Base-by-base conservation (phyloP, 768 basidiomycete species). In the Coprinopsis sp. region DNA sequence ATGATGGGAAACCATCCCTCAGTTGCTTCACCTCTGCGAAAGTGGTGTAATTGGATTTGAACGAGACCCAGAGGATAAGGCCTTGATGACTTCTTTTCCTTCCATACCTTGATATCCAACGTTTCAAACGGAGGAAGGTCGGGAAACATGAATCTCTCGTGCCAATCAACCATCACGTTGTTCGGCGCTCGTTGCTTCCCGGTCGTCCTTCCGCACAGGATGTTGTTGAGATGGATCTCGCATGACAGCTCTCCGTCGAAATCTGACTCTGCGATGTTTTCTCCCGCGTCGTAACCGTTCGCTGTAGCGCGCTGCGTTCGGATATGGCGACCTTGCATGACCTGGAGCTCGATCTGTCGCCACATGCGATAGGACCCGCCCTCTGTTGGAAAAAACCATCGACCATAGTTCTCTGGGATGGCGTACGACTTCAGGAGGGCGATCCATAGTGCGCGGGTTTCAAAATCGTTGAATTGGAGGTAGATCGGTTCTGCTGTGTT, bases 1-100 rank as follows among this genome's bases (percentile, higher is more conserved):
- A 86, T 66, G 2, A 91, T 78, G 12, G 89, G 85, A 63, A 82
- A 92, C 87, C 87, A 93, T 12, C 91, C 91, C 59, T 93, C 90
- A 4, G 88, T 73, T 3, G 67, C 61, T 54, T 90, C 86, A 14
- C 82, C 79, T 21, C 90, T 73, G 19, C 83, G 77, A 56, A 92
- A 87, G 56, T 85, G 87, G 7, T 65, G 65, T 19, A 92, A 70
- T 1, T 81, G 68, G 43, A 94, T 79, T 19, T 72, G 72, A 18
- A 83, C 74, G 22, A 70, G 74, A 19, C 91, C 91, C 30, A 89
- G 56, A 16, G 73, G 57, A 3, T 62, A 52, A 3, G 81, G 76
- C 59, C 81, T 86, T 55, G 68, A 59, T 22, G 76, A 61, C 53
- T 76, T 80, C 68, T 81, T 87, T 64, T 85, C 85, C 47, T 74